Evolutionary conservation across 306 rosid species (phyloP).

Genomic region (Alnus glutinosa): DNA sequence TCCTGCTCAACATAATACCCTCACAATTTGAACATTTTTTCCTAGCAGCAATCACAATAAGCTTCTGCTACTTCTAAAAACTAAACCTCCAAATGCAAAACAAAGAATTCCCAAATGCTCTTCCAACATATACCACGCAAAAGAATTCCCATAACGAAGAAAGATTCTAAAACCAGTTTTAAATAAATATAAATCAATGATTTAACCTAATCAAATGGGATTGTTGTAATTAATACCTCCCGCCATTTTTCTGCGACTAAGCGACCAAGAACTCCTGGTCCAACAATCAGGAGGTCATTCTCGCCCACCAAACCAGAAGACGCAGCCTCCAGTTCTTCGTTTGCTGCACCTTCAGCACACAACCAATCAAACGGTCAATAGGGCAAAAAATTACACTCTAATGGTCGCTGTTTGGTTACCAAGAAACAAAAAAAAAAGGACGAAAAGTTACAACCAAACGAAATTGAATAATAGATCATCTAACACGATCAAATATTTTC

Average conservation of each 20-base stretch:
- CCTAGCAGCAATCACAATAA: not conserved
- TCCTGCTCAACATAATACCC: slow-evolving; percentile 45
- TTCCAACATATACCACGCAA: not conserved
- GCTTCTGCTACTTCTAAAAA: not conserved
- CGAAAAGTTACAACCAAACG: not conserved
- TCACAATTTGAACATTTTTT: not conserved
- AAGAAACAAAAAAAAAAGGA: not conserved
- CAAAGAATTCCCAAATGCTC: not conserved
- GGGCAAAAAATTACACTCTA: not conserved
- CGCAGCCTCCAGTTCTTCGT: slow-evolving; percentile 36
- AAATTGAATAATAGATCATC: not conserved
- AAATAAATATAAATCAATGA: not conserved
- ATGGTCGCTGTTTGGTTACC: not conserved
- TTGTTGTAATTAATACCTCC: slow-evolving; percentile 44
- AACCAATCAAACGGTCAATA: slow-evolving; percentile 1
- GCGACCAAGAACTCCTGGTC: slow-evolving; percentile 96
- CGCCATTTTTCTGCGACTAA: slow-evolving; percentile 84
- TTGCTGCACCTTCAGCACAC: slow-evolving; percentile 43
- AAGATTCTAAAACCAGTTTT: not conserved
- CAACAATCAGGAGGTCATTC: slow-evolving; percentile 72
- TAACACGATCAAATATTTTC: not conserved
- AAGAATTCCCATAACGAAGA: not conserved
- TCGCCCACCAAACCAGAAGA: slow-evolving; percentile 51
- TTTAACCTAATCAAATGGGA: not conserved
- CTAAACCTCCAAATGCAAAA: not conserved